These are phyloP conservation scores for Rostrohypoxylon terebratum DNA, from an alignment of 495 filamentous ascomycete genomes.

Conservation along the genomic window DNA sequence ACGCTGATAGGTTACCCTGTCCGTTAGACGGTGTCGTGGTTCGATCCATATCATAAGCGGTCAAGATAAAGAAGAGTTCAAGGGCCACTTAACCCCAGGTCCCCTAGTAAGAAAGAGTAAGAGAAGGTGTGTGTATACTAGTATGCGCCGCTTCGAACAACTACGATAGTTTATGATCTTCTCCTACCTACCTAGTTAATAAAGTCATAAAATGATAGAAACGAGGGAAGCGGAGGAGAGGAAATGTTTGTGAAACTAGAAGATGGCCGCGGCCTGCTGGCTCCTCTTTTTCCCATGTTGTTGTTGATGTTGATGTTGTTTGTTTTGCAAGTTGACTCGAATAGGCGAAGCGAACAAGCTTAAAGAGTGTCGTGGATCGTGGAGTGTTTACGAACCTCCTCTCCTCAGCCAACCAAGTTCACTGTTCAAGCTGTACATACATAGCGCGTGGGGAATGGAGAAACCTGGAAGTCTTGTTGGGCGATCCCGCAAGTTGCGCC, in stretches of 20 bases:
- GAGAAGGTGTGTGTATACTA: constrained; percentile 7
- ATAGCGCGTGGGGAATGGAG: constrained; percentile 51
- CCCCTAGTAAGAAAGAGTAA: constrained; percentile 13
- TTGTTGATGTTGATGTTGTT: constrained; percentile 45
- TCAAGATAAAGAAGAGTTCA: constrained; percentile 42
- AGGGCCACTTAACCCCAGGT: constrained; percentile 2
- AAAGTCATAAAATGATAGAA: constrained; percentile 18
- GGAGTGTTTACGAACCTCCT: constrained; percentile 36
- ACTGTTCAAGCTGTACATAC: constrained; percentile 6
- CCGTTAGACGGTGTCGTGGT: constrained; percentile 35
- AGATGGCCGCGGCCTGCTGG: constrained; percentile 39
- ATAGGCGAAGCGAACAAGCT: constrained; percentile 39
- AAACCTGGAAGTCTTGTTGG: constrained; percentile 50
- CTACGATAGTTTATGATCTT: constrained; percentile 17
- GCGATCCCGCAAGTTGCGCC: constrained; percentile 50
- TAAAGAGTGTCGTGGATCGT: constrained; percentile 31
- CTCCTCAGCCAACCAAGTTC: constrained; percentile 43
- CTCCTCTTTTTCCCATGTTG: constrained; percentile 29
- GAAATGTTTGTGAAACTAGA: constrained; percentile 38
- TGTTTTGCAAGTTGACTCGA: constrained; percentile 48
- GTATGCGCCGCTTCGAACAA: constrained; percentile 29
- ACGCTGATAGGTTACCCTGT: constrained; percentile 35
- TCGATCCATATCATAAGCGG: constrained; percentile 49
- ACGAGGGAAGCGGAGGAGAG: neutral
- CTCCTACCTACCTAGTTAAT: constrained; percentile 7